Percentiles rank a stretch among this genome's conserved stretches.
Conservation (phyloP, 179 eudicot species). For the Gypsophila paniculata region DNA sequence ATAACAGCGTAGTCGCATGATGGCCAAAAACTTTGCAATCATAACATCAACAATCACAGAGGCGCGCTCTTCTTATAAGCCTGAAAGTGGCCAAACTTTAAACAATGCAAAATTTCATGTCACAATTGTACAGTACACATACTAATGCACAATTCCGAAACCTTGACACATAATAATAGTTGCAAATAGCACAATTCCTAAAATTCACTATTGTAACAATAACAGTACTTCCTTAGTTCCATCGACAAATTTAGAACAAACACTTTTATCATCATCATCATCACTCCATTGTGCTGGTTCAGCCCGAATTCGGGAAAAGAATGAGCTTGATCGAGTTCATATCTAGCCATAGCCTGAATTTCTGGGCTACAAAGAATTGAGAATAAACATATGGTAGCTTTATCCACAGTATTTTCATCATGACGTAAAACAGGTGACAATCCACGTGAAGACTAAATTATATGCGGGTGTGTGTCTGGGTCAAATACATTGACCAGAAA, state of each 20-base stretch:
- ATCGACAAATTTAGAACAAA: background rate
- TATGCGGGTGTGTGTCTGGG: conserved; percentile 53
- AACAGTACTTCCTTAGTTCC: background rate
- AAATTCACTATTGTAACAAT: background rate
- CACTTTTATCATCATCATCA: conserved; percentile 1
- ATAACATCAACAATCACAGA: background rate
- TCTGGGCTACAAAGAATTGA: conserved; percentile 26
- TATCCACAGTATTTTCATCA: conserved; percentile 20
- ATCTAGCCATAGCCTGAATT: conserved; percentile 18
- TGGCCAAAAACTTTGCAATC: background rate
- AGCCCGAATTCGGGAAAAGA: conserved; percentile 19
- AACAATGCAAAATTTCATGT: conserved; percentile 6
- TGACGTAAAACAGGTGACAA: conserved; percentile 16
- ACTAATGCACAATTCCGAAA: background rate
- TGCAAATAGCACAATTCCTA: background rate
- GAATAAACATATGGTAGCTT: conserved; percentile 8
- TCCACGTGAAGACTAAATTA: conserved; percentile 35
- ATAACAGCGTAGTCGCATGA: background rate
- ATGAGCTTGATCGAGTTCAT: conserved; percentile 15
- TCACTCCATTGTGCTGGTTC: conserved; percentile 2
- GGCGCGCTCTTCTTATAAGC: background rate
- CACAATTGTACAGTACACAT: background rate
- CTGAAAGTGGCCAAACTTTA: background rate
- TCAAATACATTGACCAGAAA: conserved; percentile 51
- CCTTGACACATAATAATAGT: background rate